These are phyloP conservation scores for Murraya paniculata DNA, from an alignment of 345 rosid genomes.

Conservation along the genomic window DNA sequence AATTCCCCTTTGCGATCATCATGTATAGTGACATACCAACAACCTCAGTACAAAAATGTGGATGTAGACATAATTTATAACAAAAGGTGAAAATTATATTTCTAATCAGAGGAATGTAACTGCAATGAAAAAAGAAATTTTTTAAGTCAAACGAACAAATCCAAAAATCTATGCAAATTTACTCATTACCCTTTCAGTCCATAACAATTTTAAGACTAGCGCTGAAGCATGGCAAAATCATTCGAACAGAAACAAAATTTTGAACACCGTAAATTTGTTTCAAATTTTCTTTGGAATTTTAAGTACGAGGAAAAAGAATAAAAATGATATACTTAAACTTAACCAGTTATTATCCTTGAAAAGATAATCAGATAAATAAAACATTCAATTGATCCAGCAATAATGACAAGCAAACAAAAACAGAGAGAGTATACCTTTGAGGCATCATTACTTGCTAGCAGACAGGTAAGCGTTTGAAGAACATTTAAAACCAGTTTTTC, in stretches of 20 bases:
- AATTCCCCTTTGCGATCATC: too few species aligned
- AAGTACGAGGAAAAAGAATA: neutral
- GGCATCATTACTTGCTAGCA: constrained; percentile 76
- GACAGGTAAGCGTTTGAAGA: constrained; percentile 73
- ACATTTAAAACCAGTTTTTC: constrained; percentile 88
- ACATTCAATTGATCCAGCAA: constrained; percentile 11
- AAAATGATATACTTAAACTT: neutral
- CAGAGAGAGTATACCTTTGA: constrained; percentile 63
- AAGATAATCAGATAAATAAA: constrained; percentile 1
- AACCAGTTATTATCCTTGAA: constrained; percentile 1
- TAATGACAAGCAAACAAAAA: neutral
- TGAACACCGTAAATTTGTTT: neutral
- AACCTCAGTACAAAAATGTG: too few species aligned
- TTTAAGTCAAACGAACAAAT: neutral
- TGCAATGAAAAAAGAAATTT: neutral
- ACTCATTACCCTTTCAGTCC: neutral
- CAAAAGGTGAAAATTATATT: neutral
- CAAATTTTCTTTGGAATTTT: neutral
- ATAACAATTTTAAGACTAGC: neutral
- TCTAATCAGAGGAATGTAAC: neutral
- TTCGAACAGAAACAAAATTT: neutral
- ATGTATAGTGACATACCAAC: too few species aligned
- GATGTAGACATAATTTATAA: neutral
- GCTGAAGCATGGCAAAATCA: neutral
- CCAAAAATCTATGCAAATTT: neutral